phyloP scores from a whole-genome alignment of 495 filamentous ascomycete species.

The Lichina pygmaea region DNA sequence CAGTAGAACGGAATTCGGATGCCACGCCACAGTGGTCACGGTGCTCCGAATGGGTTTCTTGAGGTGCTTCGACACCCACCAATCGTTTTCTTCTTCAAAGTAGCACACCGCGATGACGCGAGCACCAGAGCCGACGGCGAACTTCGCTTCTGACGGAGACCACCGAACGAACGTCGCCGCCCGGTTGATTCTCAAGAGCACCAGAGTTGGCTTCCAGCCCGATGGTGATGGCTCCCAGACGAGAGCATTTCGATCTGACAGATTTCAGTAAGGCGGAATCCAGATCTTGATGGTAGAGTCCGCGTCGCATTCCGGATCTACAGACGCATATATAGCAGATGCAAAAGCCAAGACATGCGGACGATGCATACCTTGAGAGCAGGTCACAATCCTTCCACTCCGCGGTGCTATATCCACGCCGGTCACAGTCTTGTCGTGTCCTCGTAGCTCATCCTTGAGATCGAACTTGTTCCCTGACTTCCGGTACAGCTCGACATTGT shows the following conservation, averaged over 20 bases:
- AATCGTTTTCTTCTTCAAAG: slow-evolving; percentile 96
- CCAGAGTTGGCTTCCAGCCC: slow-evolving; percentile 91
- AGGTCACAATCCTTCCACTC: slow-evolving; percentile 82
- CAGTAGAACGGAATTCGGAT: slow-evolving; percentile 85
- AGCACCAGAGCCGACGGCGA: slow-evolving; percentile 88
- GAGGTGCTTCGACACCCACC: slow-evolving; percentile 98
- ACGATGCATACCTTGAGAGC: slow-evolving; percentile 51
- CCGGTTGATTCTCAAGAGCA: slow-evolving; percentile 88
- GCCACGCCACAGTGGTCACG: slow-evolving; percentile 81
- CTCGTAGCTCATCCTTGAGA: slow-evolving; percentile 73
- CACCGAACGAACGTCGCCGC: slow-evolving; percentile 93
- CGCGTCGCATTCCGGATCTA: neutral
- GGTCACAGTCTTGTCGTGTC: slow-evolving; percentile 90
- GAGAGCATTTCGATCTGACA: slow-evolving; percentile 76
- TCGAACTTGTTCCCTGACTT: slow-evolving; percentile 48
- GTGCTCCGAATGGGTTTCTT: slow-evolving; percentile 96
- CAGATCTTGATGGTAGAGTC: neutral
- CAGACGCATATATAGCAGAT: neutral
- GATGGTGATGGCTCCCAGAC: slow-evolving; percentile 82
- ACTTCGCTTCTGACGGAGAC: slow-evolving; percentile 91
- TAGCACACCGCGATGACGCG: slow-evolving; percentile 94
- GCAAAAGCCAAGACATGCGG: neutral
- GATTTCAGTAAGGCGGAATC: neutral
- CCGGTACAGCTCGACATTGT: slow-evolving; percentile 69
- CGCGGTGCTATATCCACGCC: slow-evolving; percentile 84